Percentiles rank a stretch among this genome's conserved stretches.
phyloP scores from a whole-genome alignment of 768 basidiomycete species.

The Mycena metata region DNA sequence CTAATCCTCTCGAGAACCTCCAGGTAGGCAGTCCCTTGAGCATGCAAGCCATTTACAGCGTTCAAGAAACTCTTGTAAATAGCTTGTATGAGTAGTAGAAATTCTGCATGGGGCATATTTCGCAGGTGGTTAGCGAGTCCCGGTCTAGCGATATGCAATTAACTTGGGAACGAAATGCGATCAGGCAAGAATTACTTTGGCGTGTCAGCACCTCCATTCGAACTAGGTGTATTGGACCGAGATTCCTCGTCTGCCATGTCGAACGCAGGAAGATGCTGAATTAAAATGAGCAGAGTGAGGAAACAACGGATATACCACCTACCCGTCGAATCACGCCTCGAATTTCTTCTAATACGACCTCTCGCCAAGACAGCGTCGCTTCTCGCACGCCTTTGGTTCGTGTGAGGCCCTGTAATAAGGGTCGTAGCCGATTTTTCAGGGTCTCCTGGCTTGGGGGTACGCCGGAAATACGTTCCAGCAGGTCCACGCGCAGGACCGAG shows the following conservation, averaged over 20 bases:
- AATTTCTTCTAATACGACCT: slow-evolving; percentile 74
- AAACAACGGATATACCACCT: slow-evolving; percentile 43
- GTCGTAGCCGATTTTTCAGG: slow-evolving; percentile 75
- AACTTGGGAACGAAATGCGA: neutral
- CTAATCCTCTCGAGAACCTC: slow-evolving; percentile 67
- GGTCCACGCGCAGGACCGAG: slow-evolving; percentile 75
- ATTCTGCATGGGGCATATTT: slow-evolving; percentile 76
- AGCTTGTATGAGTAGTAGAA: slow-evolving; percentile 69
- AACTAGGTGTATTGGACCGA: slow-evolving; percentile 36
- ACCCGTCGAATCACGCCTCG: slow-evolving; percentile 71
- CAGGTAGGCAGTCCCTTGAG: slow-evolving; percentile 68
- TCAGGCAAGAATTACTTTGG: slow-evolving; percentile 24
- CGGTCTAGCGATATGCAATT: slow-evolving; percentile 47
- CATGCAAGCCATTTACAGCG: slow-evolving; percentile 76
- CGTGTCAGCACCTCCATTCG: slow-evolving; percentile 10
- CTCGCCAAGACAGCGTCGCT: slow-evolving; percentile 77
- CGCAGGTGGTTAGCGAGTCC: slow-evolving; percentile 70
- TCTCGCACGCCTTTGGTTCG: slow-evolving; percentile 81
- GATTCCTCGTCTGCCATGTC: slow-evolving; percentile 66
- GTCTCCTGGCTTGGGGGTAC: slow-evolving; percentile 50
- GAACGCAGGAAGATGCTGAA: slow-evolving; percentile 60
- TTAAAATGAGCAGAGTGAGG: slow-evolving; percentile 7
- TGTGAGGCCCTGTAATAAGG: slow-evolving; percentile 82
- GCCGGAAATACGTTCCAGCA: slow-evolving; percentile 65
- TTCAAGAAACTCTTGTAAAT: slow-evolving; percentile 75